Base-by-base conservation (phyloP, 495 filamentous ascomycete species). In the Margaritispora aquatica region DNA sequence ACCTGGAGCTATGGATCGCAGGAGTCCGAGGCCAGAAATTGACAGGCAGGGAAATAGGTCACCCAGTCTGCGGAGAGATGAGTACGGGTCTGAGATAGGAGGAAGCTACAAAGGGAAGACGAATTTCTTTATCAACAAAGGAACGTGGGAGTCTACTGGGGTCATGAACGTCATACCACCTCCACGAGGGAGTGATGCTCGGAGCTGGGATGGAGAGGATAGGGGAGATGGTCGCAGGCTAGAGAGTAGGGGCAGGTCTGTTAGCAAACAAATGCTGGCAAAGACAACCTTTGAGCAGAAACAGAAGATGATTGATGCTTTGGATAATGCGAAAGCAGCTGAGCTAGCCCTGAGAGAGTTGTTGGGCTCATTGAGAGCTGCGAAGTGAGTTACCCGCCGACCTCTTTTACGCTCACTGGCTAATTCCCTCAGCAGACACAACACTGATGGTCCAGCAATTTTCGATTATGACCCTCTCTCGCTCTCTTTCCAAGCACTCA, bases 391-490 rank as follows among this genome's bases (percentile, higher is more conserved):
- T 44, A 44, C 60, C 0, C 26, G 11, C 26, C 19, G 22, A 8
- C 41, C 46, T 9, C 13, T 41, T 44, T 54, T 34, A 38, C 34
- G 50, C 50, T n/a, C 17, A 58, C 8, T n/a, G 21, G 38, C 13
- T 24, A 26, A 38, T 11, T 29, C 51, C 11, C 38, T 2, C 38
- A n/a, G 38, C 15, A 57, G 46, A 53, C 63, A 53, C 60, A 51
- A 38, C 36, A 58, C 58, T 36, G 55, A 59, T 2, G 58, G 56
- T 10, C 56, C 57, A 1, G 21, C 38, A 26, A 87, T 88, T 0
- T 96, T 96, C 69, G 84, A 91, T 61, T 92, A 96, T 72, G 88
- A 96, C 58, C 84, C 91, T 27, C 84, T 88, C 58, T 71, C 84
- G 23, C 81, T 94, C 60, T 88, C 86, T 24, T 96, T 95, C 63